Evolutionary conservation across 2,329 filamentous ascomycete species (phyloP).

Genomic region (Ophiostoma sp.): DNA sequence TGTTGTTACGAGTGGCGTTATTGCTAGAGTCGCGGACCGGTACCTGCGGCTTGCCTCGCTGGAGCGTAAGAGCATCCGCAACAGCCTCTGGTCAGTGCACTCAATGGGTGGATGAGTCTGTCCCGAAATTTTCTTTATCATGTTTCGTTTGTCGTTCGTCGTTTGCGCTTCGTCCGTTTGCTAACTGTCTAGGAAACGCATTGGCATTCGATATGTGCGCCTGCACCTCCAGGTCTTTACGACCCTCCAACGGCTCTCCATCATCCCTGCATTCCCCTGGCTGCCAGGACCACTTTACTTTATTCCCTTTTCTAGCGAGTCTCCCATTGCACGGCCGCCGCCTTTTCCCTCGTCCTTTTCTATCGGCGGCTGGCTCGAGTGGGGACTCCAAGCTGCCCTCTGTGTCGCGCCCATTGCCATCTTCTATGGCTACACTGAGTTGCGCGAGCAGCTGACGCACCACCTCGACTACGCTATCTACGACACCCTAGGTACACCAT

Average conservation of each 20-base stretch:
- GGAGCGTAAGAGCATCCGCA: constrained; percentile 28
- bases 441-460: constrained; percentile 41
- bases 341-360: constrained; percentile 44
- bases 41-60: constrained; percentile 36
- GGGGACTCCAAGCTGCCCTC: constrained; percentile 45
- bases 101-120: neutral
- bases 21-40: constrained; percentile 41
- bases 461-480: constrained; percentile 45
- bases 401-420: constrained; percentile 50
- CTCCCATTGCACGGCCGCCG: constrained; percentile 53
- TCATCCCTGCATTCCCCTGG: constrained; percentile 45
- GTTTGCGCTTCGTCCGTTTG: neutral
- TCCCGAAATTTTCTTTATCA: no score
- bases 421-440: constrained; percentile 46
- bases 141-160: neutral
- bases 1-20: constrained; percentile 43
- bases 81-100: constrained; percentile 33
- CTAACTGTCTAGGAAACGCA: constrained; percentile 24
- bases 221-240: constrained; percentile 55
- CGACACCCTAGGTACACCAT: constrained; percentile 40
- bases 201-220: constrained; percentile 40
- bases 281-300: constrained; percentile 53
- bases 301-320: constrained; percentile 52
- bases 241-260: constrained; percentile 53
- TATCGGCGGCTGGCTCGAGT: constrained; percentile 43